Conservation (phyloP, 495 filamentous ascomycete genomes). For the Hypoxylon rickii region DNA sequence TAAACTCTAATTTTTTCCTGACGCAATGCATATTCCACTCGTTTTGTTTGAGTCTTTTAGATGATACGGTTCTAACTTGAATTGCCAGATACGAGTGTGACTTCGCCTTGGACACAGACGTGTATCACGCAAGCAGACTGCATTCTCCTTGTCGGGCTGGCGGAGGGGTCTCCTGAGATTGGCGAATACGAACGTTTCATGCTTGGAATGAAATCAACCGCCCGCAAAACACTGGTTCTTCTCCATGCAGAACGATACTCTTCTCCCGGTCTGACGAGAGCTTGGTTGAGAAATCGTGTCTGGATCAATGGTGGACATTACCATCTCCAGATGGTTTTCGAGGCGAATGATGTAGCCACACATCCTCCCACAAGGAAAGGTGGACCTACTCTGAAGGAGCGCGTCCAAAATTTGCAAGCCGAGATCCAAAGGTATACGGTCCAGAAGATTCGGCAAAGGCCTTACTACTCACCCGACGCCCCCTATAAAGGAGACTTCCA, state of each 20-base stretch:
- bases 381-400: conserved; percentile 84
- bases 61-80: conserved; percentile 26
- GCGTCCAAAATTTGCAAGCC: conserved; percentile 92
- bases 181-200: conserved; percentile 96
- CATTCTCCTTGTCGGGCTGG: conserved; percentile 88
- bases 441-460: conserved; percentile 78
- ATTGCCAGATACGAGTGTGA: conserved; percentile 79
- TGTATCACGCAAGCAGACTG: conserved; percentile 97
- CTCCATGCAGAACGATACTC: conserved; percentile 91
- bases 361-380: conserved; percentile 77
- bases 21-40: conserved; percentile 17
- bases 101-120: conserved; percentile 96
- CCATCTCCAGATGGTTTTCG: conserved; percentile 95
- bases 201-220: conserved; percentile 95
- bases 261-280: conserved; percentile 76
- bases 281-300: conserved; percentile 89
- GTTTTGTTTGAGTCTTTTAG: background rate
- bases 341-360: conserved; percentile 73
- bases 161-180: conserved; percentile 85
- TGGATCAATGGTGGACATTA: conserved; percentile 99
- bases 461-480: conserved; percentile 87
- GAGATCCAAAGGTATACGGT: conserved; percentile 98
- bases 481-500: conserved; percentile 97
- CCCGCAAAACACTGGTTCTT: conserved; percentile 91
- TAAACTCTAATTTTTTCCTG: conserved; percentile 57